phyloP scores from a whole-genome alignment of 1,284 basidiomycete species.

The Ganoderma multipileum region DNA sequence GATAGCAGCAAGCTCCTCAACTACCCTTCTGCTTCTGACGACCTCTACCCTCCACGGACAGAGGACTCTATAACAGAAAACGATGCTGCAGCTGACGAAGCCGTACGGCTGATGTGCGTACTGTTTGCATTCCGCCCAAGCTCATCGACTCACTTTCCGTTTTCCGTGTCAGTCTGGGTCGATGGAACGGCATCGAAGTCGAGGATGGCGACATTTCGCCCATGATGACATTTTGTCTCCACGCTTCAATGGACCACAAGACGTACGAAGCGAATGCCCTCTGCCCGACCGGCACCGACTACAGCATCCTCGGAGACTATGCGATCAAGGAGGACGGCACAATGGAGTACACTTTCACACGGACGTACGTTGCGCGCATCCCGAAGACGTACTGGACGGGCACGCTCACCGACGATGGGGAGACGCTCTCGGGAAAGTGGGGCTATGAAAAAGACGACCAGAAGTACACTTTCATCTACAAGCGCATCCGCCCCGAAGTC shows the following conservation, averaged over 20 bases:
- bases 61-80: slow-evolving; percentile 4
- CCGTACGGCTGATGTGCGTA: slow-evolving; percentile 10
- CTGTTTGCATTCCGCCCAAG: neutral
- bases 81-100: neutral
- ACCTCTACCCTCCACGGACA: neutral
- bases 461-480: slow-evolving; percentile 17
- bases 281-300: slow-evolving; percentile 12
- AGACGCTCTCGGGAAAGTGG: slow-evolving; percentile 24
- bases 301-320: slow-evolving; percentile 15
- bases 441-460: slow-evolving; percentile 12
- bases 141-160: neutral
- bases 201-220: slow-evolving; percentile 2
- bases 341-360: slow-evolving; percentile 18
- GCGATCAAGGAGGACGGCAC: slow-evolving; percentile 8
- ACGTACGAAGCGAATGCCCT: slow-evolving; percentile 10
- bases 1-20: neutral
- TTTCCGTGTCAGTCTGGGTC: slow-evolving; percentile 9
- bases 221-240: slow-evolving; percentile 17
- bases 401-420: slow-evolving; percentile 20
- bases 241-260: slow-evolving; percentile 13
- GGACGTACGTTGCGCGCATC: slow-evolving; percentile 19
- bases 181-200: slow-evolving; percentile 15
- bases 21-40: neutral
- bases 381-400: slow-evolving; percentile 16
- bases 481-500: slow-evolving; percentile 17